Evolutionary conservation across 352 stramenopile genomes (phyloP).

Genomic region (Halophytophthora polymorphica): DNA sequence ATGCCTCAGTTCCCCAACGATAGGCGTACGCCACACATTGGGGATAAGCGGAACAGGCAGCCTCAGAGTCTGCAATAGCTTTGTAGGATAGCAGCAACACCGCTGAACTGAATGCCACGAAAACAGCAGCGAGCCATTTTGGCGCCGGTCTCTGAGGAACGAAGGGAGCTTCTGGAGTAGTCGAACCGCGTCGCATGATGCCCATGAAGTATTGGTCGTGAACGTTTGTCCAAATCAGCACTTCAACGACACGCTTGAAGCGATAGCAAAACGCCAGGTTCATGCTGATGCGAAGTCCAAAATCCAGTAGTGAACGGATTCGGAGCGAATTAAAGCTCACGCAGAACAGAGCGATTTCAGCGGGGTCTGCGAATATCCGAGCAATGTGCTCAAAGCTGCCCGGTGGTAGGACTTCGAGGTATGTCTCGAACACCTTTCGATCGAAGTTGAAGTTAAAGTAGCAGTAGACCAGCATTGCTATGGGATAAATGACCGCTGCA

Average conservation of each 20-base stretch:
- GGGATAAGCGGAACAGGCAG: constrained; percentile 7
- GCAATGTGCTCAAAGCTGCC: constrained; percentile 29
- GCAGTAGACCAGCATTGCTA: constrained; percentile 18
- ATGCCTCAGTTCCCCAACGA: constrained; percentile 10
- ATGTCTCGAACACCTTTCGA: constrained; percentile 11
- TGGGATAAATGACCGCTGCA: constrained; percentile 22
- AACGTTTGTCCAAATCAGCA: constrained; percentile 2
- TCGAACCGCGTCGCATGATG: not conserved
- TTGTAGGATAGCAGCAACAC: constrained; percentile 19
- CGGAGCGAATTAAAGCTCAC: constrained; percentile 33
- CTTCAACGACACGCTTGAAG: constrained; percentile 20
- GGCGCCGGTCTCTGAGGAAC: constrained; percentile 9
- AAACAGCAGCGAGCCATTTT: constrained; percentile 10
- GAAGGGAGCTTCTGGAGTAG: not conserved
- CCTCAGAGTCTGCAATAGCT: constrained; percentile 6
- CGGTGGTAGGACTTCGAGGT: constrained; percentile 12
- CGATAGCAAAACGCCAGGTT: constrained; percentile 31
- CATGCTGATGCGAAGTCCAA: constrained; percentile 22
- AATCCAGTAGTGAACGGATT: constrained; percentile 15
- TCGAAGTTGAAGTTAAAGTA: constrained; percentile 29
- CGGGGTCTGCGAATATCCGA: constrained; percentile 14
- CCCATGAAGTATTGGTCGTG: constrained; percentile 2
- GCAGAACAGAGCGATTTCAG: constrained; percentile 22
- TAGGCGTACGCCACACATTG: constrained; percentile 26
- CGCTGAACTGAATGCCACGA: constrained; percentile 5